Evolutionary conservation across 75 land plant species (phyloP).

Genomic region (Sequoiadendron giganteum): DNA sequence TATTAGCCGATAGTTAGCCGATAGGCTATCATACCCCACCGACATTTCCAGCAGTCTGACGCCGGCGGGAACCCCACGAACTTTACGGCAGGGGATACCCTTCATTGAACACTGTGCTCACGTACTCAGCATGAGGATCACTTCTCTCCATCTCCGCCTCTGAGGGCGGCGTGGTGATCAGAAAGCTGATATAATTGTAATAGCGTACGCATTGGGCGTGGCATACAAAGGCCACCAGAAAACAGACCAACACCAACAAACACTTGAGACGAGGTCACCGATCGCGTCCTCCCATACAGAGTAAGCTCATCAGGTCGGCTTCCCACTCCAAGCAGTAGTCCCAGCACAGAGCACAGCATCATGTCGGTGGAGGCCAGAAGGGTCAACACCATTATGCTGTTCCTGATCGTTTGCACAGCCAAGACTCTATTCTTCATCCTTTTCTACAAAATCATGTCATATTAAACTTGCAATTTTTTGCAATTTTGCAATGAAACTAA

Average conservation of each 20-base stretch:
- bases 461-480: background rate
- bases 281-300: too few species aligned
- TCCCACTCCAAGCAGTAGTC: slow-evolving; percentile 15
- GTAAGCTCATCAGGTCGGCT: background rate
- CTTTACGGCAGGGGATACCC: too few species aligned
- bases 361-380: slow-evolving; percentile 41
- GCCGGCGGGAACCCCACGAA: too few species aligned
- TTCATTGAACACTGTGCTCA: too few species aligned
- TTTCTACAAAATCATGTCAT: slow-evolving; percentile 13
- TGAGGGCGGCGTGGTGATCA: slow-evolving; percentile 12
- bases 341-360: slow-evolving; percentile 24
- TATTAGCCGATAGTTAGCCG: too few species aligned
- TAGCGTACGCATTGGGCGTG: slow-evolving; percentile 36
- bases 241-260: slow-evolving; percentile 21
- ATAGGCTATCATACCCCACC: too few species aligned
- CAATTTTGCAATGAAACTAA: too few species aligned
- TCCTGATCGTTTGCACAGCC: slow-evolving; percentile 44
- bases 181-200: slow-evolving; percentile 34
- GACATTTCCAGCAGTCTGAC: too few species aligned
- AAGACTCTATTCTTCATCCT: slow-evolving; percentile 32
- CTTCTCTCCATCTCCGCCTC: background rate
- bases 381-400: slow-evolving; percentile 43
- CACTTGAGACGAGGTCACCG: slow-evolving; percentile 14
- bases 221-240: slow-evolving; percentile 32
- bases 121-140: too few species aligned